Base-by-base conservation (phyloP, 2,329 filamentous ascomycete genomes). In the Trematosphaeria pertusa region DNA sequence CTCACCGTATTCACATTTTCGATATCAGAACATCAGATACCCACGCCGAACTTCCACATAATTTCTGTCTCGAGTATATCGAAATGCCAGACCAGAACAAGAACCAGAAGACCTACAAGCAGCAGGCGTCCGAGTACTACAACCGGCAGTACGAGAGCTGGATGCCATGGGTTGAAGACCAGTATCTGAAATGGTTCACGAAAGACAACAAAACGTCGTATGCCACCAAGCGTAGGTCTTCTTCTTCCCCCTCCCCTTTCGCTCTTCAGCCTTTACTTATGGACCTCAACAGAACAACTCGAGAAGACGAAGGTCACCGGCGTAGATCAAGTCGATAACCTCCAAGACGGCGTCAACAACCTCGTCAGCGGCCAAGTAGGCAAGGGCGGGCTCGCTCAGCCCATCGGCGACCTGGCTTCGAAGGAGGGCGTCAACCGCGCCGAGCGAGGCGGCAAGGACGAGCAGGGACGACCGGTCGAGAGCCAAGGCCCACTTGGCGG, bases 181-280 rank as follows among this genome's bases (percentile, higher is more conserved):
- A 84, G 48, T 89, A 88, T 67, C 79, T 91, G 20, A 78, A 79
- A 41, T 89, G 83, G 78, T 89, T 89, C 71, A 88, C 86, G 61
- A 87, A 86, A 53, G 86, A 89, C 65, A 91, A 91, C 78, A 89
- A 91, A 73, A 82, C 86, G 4, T 86, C 82, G 65, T 90, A 90
- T 62, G 77, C 83, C 5, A 80, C 86, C 1, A 89, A 87, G 71
- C 80, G 87, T 88, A 69, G 24, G 74, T 69, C 31, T 19, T n/a
- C 15, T 21, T 17, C 50, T 33, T 12, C 38, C 20, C 38, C 35
- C 26, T 31, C 20, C 32, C n/a, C 30, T 26, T 31, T 21, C 18
- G n/a, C 32, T 37, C 26, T 18, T 15, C 34, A 17, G 32, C 40
- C 22, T 8, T 12, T 14, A 18, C 31, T 34, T 32, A 46, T 38